Evolutionary conservation across 176 grass and related monocot genomes (phyloP).

Genomic region (Hordeum vulgare): MorexV3_pseudomolecules_assembly NC_058524.1:440243772-440244271

Average conservation of each 20-base stretch:
- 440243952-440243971: slow-evolving; percentile 66
- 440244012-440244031: slow-evolving; percentile 68
- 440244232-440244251: not conserved
- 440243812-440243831: slow-evolving; percentile 44
- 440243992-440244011: slow-evolving; percentile 54
- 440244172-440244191: slow-evolving; percentile 83
- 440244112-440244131: slow-evolving; percentile 53
- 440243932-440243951: slow-evolving; percentile 79
- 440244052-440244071: slow-evolving; percentile 82
- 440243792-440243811: slow-evolving; percentile 46
- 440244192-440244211: slow-evolving; percentile 84
- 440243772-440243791: slow-evolving; percentile 37
- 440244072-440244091: slow-evolving; percentile 82
- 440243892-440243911: slow-evolving; percentile 78
- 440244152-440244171: slow-evolving; percentile 81
- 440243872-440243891: slow-evolving; percentile 70
- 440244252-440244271: not conserved
- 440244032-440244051: slow-evolving; percentile 91
- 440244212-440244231: slow-evolving; percentile 58
- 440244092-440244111: slow-evolving; percentile 64
- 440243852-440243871: slow-evolving; percentile 53
- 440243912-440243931: slow-evolving; percentile 55
- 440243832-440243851: slow-evolving; percentile 40
- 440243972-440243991: slow-evolving; percentile 63
- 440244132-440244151: slow-evolving; percentile 98